Evolutionary conservation across 2,329 filamentous ascomycete genomes (phyloP).

Genomic region (Fusarium robinianum): DNA sequence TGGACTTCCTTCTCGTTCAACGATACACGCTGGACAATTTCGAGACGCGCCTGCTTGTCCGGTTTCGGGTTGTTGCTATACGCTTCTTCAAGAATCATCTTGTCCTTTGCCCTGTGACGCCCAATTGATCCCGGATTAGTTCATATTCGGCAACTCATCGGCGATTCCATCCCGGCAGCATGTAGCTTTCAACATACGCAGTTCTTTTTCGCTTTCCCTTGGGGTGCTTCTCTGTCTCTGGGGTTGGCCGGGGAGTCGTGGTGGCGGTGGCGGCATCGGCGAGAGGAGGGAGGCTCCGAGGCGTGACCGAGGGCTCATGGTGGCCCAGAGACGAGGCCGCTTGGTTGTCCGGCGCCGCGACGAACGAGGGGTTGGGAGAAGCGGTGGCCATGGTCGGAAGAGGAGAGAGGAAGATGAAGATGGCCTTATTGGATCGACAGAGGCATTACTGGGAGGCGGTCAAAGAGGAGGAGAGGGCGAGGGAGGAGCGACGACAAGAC

Average conservation of each 20-base stretch:
- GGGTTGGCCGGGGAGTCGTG: constrained; percentile 16
- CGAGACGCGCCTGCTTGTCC: constrained; percentile 83
- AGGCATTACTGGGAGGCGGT: constrained; percentile 36
- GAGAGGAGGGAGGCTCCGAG: constrained; percentile 31
- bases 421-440: constrained; percentile 35
- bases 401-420: constrained; percentile 24
- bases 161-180: not conserved
- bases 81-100: constrained; percentile 83
- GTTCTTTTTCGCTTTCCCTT: constrained; percentile 67
- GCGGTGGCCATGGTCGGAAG: constrained; percentile 35
- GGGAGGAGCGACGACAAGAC: constrained; percentile 1
- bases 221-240: constrained; percentile 51
- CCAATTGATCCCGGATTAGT: constrained; percentile 31
- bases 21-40: constrained; percentile 82
- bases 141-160: constrained; percentile 3
- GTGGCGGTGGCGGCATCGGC: constrained; percentile 20
- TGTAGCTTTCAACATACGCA: constrained; percentile 50
- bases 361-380: constrained; percentile 28
- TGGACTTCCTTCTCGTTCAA: constrained; percentile 96
- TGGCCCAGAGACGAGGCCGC: constrained; percentile 29
- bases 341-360: constrained; percentile 34
- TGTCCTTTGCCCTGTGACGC: constrained; percentile 75
- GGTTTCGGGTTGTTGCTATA: constrained; percentile 87
- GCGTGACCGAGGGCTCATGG: constrained; percentile 32
- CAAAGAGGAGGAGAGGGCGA: constrained; percentile 21